Conservation (phyloP, 73 alveolate genomes). For the Paramecium tetraurelia region DNA sequence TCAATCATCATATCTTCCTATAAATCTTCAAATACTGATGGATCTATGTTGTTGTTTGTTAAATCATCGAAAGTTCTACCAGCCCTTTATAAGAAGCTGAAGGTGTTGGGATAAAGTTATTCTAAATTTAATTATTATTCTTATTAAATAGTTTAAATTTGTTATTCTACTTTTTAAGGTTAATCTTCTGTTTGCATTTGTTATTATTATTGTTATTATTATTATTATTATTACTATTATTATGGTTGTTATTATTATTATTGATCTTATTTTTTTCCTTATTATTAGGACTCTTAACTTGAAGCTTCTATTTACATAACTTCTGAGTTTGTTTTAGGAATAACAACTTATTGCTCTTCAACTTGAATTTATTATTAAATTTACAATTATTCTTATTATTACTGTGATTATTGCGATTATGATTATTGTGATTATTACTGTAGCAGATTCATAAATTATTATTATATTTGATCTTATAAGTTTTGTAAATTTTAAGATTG, state of each 20-base stretch:
- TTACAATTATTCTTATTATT: neutral
- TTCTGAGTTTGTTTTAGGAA: neutral
- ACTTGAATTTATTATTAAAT: neutral
- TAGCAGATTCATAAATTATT: neutral
- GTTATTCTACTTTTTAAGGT: neutral
- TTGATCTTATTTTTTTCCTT: neutral
- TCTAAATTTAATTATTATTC: neutral
- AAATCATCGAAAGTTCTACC: neutral
- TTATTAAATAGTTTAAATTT: neutral
- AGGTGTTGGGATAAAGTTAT: neutral
- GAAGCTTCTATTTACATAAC: neutral
- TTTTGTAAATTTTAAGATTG: neutral
- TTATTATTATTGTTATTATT: neutral
- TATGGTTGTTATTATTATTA: neutral
- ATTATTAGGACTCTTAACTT: neutral
- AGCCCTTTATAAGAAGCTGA: neutral
- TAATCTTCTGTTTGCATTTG: neutral
- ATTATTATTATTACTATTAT: neutral
- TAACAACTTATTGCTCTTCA: neutral
- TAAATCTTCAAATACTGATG: neutral
- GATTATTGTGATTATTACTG: neutral
- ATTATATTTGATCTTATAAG: neutral
- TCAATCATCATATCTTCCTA: neutral
- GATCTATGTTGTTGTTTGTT: neutral
- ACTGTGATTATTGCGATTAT: neutral